phyloP scores from a whole-genome alignment of 2,329 filamentous ascomycete genomes.

The Fusarium abutilonis region DNA sequence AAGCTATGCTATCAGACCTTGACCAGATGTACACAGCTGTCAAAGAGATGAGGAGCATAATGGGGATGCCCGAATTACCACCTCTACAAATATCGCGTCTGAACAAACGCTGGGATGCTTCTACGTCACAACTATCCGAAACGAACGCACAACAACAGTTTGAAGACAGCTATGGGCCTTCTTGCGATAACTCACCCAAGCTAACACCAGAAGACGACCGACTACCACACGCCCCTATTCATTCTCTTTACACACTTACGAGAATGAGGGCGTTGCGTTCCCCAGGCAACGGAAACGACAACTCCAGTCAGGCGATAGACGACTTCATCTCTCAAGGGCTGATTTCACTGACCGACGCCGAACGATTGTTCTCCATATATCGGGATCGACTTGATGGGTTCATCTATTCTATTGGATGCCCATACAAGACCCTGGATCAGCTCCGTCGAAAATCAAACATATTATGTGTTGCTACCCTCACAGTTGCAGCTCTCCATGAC shows the following conservation, averaged over 20 bases:
- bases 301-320: conserved; percentile 34
- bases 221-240: conserved; percentile 52
- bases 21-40: conserved; percentile 42
- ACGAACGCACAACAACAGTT: not conserved
- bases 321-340: conserved; percentile 54
- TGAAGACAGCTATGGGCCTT: conserved; percentile 38
- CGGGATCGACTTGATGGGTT: conserved; percentile 61
- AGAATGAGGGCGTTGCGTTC: conserved; percentile 51
- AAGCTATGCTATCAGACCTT: conserved; percentile 38
- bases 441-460: conserved; percentile 65
- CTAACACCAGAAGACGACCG: conserved; percentile 48
- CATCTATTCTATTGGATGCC: conserved; percentile 63
- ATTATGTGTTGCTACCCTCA: conserved; percentile 64
- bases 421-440: conserved; percentile 60
- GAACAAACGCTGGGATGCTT: conserved; percentile 25
- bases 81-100: conserved; percentile 30
- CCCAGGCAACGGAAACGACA: conserved; percentile 43
- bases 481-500: conserved; percentile 67
- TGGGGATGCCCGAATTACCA: conserved; percentile 40
- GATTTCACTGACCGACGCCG: conserved; percentile 58
- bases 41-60: conserved; percentile 38
- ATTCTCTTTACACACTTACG: conserved; percentile 52
- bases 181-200: conserved; percentile 45
- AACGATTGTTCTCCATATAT: conserved; percentile 62
- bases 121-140: not conserved